Evolutionary conservation across 352 stramenopile species (phyloP).

Genomic region (Phytophthora crassamura): DNA sequence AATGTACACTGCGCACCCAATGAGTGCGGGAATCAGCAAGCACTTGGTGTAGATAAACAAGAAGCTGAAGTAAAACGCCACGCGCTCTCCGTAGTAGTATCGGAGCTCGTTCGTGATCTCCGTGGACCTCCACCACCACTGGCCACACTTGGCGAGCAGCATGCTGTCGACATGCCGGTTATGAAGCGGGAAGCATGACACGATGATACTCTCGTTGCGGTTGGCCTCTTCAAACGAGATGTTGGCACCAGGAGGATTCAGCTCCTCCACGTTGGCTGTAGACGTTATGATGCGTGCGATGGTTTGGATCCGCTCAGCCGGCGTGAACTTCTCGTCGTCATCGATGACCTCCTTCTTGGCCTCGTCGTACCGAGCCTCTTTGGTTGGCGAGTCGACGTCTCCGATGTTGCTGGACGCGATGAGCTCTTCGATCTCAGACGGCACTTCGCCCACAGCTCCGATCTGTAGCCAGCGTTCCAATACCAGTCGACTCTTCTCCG

Average conservation of each 20-base stretch:
- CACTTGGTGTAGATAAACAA: slow-evolving; percentile 88
- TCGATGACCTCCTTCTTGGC: slow-evolving; percentile 36
- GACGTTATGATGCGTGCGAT: slow-evolving; percentile 90
- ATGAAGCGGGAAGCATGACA: slow-evolving; percentile 84
- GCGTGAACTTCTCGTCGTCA: slow-evolving; percentile 81
- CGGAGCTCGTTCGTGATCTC: slow-evolving; percentile 88
- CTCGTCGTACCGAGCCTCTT: slow-evolving; percentile 29
- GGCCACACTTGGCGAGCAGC: slow-evolving; percentile 69
- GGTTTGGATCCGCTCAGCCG: slow-evolving; percentile 83
- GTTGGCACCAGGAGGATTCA: slow-evolving; percentile 79
- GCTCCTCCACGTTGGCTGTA: slow-evolving; percentile 65
- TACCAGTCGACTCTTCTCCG: slow-evolving; percentile 81
- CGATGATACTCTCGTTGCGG: slow-evolving; percentile 75
- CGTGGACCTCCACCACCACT: slow-evolving; percentile 81
- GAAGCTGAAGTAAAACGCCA: slow-evolving; percentile 90
- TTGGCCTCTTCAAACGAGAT: slow-evolving; percentile 87
- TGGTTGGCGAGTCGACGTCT: slow-evolving; percentile 37
- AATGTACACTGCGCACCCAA: slow-evolving; percentile 70
- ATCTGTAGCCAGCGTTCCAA: slow-evolving; percentile 89
- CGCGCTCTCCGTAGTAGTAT: slow-evolving; percentile 85
- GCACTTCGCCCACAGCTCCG: slow-evolving; percentile 83
- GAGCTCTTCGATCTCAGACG: slow-evolving; percentile 86
- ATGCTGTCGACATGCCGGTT: slow-evolving; percentile 80
- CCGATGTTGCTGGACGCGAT: slow-evolving; percentile 83
- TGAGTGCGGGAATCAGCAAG: slow-evolving; percentile 63